These are phyloP conservation scores for Dendryphion nanum DNA, from an alignment of 2,329 filamentous ascomycete genomes.

Conservation along the genomic window DNA sequence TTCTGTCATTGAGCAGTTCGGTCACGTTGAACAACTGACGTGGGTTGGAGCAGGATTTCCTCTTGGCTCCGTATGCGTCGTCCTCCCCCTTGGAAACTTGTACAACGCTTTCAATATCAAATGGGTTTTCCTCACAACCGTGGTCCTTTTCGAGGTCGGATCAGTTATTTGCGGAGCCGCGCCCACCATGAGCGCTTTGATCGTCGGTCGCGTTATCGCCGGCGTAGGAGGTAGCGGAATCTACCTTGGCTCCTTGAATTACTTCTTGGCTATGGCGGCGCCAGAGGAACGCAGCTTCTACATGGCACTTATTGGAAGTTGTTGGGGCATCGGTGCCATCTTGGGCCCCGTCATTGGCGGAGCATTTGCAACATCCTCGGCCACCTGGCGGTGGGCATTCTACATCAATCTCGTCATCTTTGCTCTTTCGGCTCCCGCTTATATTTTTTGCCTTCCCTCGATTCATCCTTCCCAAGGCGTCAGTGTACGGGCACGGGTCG, in stretches of 20 bases:
- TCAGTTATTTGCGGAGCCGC: constrained; percentile 3
- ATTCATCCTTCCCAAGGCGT: constrained; percentile 3
- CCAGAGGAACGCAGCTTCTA: constrained; percentile 4
- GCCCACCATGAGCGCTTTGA: constrained; percentile 21
- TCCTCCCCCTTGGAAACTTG: neutral
- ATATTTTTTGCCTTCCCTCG: constrained; percentile 10
- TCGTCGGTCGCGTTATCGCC: constrained; percentile 44
- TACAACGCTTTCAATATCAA: neutral
- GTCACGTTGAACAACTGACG: neutral
- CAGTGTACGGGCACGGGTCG: constrained; percentile 1
- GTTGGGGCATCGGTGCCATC: too few relatives aligned
- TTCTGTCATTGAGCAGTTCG: neutral
- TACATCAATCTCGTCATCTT: constrained; percentile 40
- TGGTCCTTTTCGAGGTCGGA: constrained; percentile 1
- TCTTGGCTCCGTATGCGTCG: neutral
- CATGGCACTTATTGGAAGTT: neutral
- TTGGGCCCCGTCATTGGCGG: constrained; percentile 50
- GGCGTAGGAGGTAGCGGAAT: constrained; percentile 47
- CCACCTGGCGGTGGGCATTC: constrained; percentile 6
- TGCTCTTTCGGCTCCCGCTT: constrained; percentile 40
- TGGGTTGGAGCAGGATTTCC: neutral
- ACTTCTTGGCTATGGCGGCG: neutral
- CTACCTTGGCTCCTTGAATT: constrained; percentile 29
- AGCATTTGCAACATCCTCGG: constrained; percentile 37
- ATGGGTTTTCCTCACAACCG: neutral